Evolutionary conservation across 1,284 basidiomycete genomes (phyloP).

Genomic region (Psilocybe mexicana): DNA sequence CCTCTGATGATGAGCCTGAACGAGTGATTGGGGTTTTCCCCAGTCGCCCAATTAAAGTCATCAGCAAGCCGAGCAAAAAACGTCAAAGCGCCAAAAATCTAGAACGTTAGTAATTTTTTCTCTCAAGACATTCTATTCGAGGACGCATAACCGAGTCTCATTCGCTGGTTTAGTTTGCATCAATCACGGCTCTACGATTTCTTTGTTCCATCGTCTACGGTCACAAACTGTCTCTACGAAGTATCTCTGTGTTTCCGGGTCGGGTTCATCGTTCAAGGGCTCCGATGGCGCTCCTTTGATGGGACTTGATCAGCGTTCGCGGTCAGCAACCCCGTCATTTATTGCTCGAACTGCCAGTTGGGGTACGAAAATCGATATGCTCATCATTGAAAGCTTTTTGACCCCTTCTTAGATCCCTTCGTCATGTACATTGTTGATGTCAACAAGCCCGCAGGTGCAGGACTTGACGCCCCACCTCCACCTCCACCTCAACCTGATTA

Average conservation of each 20-base stretch:
- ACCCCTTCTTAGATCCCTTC: slow-evolving; percentile 74
- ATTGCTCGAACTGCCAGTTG: slow-evolving; percentile 84
- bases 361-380: slow-evolving; percentile 48
- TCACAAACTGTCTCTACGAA: slow-evolving; percentile 95
- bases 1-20: slow-evolving; percentile 74
- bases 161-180: slow-evolving; percentile 71
- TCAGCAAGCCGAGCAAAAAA: slow-evolving; percentile 97
- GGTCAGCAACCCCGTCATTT: slow-evolving; percentile 77
- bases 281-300: slow-evolving; percentile 85
- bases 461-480: slow-evolving; percentile 74
- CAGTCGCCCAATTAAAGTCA: slow-evolving; percentile 93
- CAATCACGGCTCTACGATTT: slow-evolving; percentile 93
- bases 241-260: slow-evolving; percentile 92
- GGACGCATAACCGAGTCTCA: slow-evolving; percentile 10
- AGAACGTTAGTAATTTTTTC: slow-evolving; percentile 66
- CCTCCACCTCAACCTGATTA: slow-evolving; percentile 82
- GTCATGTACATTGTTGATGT: slow-evolving; percentile 94
- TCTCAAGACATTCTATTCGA: slow-evolving; percentile 14
- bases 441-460: slow-evolving; percentile 69
- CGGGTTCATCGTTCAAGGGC: slow-evolving; percentile 85
- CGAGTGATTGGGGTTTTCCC: slow-evolving; percentile 85
- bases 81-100: slow-evolving; percentile 91
- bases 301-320: slow-evolving; percentile 74
- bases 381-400: neutral
- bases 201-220: slow-evolving; percentile 91